phyloP scores from a whole-genome alignment of 441 rosid genomes.

The Geranium incanum region DNA sequence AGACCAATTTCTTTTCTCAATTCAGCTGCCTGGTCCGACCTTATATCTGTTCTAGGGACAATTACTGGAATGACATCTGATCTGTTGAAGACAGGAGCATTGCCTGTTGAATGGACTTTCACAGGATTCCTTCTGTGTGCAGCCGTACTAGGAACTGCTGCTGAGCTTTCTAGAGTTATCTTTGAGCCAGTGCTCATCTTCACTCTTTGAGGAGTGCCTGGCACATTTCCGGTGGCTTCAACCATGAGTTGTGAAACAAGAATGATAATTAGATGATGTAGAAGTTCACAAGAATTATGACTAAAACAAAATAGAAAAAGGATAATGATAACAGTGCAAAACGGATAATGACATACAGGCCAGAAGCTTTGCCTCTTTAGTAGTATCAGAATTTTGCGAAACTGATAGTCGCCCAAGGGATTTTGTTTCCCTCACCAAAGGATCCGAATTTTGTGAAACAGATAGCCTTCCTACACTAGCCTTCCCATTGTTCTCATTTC shows the following conservation, averaged over 20 bases:
- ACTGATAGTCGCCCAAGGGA: constrained; percentile 66
- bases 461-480: constrained; percentile 51
- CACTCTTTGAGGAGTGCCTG: constrained; percentile 70
- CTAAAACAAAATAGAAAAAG: not conserved
- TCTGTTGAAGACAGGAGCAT: constrained; percentile 47
- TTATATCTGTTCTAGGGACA: constrained; percentile 63
- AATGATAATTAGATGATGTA: constrained; percentile 20
- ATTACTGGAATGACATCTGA: constrained; percentile 58
- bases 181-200: constrained; percentile 40
- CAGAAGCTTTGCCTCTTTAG: constrained; percentile 49
- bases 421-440: constrained; percentile 64
- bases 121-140: constrained; percentile 47
- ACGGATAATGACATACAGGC: constrained; percentile 44
- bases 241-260: constrained; percentile 26
- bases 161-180: constrained; percentile 34
- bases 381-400: constrained; percentile 54
- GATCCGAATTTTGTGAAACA: constrained; percentile 59
- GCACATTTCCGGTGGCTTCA: constrained; percentile 75
- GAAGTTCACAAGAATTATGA: constrained; percentile 10
- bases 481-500: constrained; percentile 58
- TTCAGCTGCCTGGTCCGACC: constrained; percentile 56
- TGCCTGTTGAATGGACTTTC: constrained; percentile 40
- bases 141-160: constrained; percentile 40
- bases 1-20: constrained; percentile 67
- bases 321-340: not conserved